Base-by-base conservation (phyloP, 1,139 yeast species). In the Hyphopichia khmerensis region DNA sequence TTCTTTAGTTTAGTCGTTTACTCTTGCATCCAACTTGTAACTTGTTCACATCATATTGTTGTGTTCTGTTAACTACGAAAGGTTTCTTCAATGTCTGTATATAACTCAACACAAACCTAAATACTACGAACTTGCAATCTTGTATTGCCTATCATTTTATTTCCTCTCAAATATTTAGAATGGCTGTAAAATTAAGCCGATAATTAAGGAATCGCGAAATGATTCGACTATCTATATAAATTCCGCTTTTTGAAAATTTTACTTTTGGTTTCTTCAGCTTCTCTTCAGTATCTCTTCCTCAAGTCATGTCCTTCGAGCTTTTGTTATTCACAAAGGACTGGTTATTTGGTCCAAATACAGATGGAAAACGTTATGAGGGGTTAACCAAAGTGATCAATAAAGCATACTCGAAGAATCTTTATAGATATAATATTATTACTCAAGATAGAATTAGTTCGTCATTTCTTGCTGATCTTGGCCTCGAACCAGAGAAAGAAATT, bases 341-440 rank as follows among this genome's bases (percentile, higher is more conserved):
- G 70, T 43, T 65, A 16, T 38, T 44, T 14, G 44, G 45, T 4
- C 45, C 51, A 16, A 40, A 41, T 14, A 40, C 33, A 16, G 40
- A 45, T n/a, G 40, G 36, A 2, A 30, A 43, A 14, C 48, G 53
- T 23, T 54, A 54, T 37, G 50, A 43, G 13, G 50, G 48, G 11
- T 44, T 67, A 18, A 43, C 51, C 24, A 45, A 53, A 27, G 38
- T 67, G n/a, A 51, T 71, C 46, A 82, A 81, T 54, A 65, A 65
- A 40, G 79, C 81, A 0, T 81, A 80, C 50, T 65, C 71, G 44
- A 71, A 74, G 45, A 70, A 73, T 3, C 63, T 75, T 41, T 62
- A 49, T 52, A 69, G 67, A 48, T 81, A 60, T 52, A 64, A 67
- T 2, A 56, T 79, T 2, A 72, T 82, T 13, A 49, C 53, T 6